phyloP scores from a whole-genome alignment of 441 rosid species.

The Adansonia gregorii region DNA sequence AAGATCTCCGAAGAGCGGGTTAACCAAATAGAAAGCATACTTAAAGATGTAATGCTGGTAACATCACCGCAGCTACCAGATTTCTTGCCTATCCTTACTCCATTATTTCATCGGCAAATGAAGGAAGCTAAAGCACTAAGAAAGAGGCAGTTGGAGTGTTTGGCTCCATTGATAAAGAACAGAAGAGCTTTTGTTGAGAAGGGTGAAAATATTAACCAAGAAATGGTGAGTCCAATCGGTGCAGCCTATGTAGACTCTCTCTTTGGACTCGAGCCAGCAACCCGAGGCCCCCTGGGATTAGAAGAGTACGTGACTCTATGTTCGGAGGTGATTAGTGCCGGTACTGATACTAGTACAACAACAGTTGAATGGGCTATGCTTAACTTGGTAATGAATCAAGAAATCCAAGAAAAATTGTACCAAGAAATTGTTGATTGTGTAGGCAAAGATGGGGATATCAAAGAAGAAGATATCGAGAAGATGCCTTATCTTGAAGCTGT shows the following conservation, averaged over 20 bases:
- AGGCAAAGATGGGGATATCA: slow-evolving; percentile 55
- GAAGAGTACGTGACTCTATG: slow-evolving; percentile 80
- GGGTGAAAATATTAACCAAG: slow-evolving; percentile 43
- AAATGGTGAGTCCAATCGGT: slow-evolving; percentile 86
- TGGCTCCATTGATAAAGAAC: slow-evolving; percentile 67
- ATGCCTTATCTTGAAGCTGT: slow-evolving; percentile 71
- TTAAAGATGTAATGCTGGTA: slow-evolving; percentile 82
- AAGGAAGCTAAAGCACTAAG: slow-evolving; percentile 59
- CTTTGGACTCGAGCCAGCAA: slow-evolving; percentile 48
- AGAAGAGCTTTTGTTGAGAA: slow-evolving; percentile 61
- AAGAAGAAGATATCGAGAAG: slow-evolving; percentile 68
- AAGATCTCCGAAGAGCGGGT: slow-evolving; percentile 65
- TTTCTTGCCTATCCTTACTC: slow-evolving; percentile 75
- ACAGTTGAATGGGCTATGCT: slow-evolving; percentile 81
- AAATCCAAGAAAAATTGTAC: slow-evolving; percentile 67
- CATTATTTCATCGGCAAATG: slow-evolving; percentile 63
- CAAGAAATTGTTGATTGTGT: slow-evolving; percentile 55
- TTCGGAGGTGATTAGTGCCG: slow-evolving; percentile 85
- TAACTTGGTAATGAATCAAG: slow-evolving; percentile 64
- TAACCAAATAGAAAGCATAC: slow-evolving; percentile 60
- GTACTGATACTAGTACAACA: slow-evolving; percentile 88
- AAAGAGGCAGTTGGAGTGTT: slow-evolving; percentile 71
- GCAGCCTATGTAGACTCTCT: slow-evolving; percentile 89
- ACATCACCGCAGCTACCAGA: slow-evolving; percentile 75
- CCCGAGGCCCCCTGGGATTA: slow-evolving; percentile 52